Conservation (phyloP, 805 yeast genomes). For the Monosporozyma servazzii region DNA sequence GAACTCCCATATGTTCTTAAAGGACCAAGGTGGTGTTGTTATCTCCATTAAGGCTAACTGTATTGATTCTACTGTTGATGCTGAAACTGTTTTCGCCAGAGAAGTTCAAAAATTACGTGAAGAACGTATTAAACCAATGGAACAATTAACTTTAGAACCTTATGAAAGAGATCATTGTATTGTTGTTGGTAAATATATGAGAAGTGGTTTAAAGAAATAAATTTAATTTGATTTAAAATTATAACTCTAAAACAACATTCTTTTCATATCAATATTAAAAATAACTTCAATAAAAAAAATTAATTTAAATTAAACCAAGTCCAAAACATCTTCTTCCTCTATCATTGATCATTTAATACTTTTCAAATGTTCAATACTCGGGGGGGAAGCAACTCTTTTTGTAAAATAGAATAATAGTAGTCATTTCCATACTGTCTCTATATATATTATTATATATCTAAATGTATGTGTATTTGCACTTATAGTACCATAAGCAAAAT, state of each 20-base stretch:
- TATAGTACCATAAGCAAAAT: constrained; percentile 1
- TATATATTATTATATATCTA: background rate
- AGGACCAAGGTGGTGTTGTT: constrained; percentile 97
- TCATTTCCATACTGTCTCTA: background rate
- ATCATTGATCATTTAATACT: background rate
- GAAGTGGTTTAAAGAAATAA: constrained; percentile 58
- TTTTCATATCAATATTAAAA: background rate
- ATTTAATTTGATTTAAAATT: background rate
- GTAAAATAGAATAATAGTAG: background rate
- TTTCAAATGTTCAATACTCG: no score
- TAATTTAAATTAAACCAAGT: background rate
- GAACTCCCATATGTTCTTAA: constrained; percentile 95
- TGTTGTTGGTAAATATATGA: constrained; percentile 92
- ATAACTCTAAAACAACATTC: background rate
- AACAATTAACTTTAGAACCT: constrained; percentile 98
- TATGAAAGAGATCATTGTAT: constrained; percentile 99
- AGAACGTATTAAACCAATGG: constrained; percentile 96
- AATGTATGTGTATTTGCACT: background rate
- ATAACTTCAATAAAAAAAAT: background rate
- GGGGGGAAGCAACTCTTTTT: background rate
- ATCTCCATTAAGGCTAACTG: constrained; percentile 99
- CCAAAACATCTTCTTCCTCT: background rate
- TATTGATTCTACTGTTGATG: constrained; percentile 98
- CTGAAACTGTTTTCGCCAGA: constrained; percentile 98
- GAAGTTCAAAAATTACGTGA: constrained; percentile 98